Evolutionary conservation across 2,329 filamentous ascomycete genomes (phyloP), one percentile per base, ranked within the genome.

Genomic region (Colletotrichum musae): DNA sequence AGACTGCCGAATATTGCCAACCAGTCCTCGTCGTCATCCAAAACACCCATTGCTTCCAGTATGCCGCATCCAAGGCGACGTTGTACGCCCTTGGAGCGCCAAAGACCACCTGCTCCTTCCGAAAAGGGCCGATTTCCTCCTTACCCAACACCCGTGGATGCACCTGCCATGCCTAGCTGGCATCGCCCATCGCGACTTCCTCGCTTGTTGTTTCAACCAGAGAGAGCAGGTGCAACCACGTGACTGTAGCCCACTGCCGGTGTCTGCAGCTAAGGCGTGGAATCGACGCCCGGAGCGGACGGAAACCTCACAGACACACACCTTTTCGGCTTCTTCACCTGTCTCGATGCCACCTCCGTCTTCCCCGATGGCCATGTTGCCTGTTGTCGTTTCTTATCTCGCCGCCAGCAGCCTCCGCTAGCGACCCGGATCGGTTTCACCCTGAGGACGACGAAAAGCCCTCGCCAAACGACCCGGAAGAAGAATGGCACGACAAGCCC

Each of bases 391-490:
- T 69, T 59, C 66, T 66, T 60, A 52, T 69, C 56, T 45, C 56
- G 21, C 39, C 43, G 26, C 32, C 50, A 62, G 48, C 21, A 56
- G 45, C n/a, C 28, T 24, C 39, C 28, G 21, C 28, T 59, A 26
- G 45, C 28, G 56, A 16, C 6, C n/a, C 18, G n/a, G 52, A 15
- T 36, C 51, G 41, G 66, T 69, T 57, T 66, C 66, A 66, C 32
- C 56, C 32, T 54, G 62, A 65, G 45, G 36, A 56, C 43, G 66
- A 51, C 51, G 56, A 43, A 47, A 43, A 32, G 50, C 21, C 28
- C 62, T 56, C 62, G 54, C 61, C 66, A 43, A 66, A 60, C 24
- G n/a, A 54, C 32, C 56, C 62, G 53, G 54, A 57, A 39, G 54
- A 56, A 43, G 50, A 21, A 26, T 51, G 54, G 56, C 13, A 58